Evolutionary conservation across 164 flowering plant species (phyloP), one percentile per base, ranked within the genome.

Genomic region (Kingdonia uniflora): DNA sequence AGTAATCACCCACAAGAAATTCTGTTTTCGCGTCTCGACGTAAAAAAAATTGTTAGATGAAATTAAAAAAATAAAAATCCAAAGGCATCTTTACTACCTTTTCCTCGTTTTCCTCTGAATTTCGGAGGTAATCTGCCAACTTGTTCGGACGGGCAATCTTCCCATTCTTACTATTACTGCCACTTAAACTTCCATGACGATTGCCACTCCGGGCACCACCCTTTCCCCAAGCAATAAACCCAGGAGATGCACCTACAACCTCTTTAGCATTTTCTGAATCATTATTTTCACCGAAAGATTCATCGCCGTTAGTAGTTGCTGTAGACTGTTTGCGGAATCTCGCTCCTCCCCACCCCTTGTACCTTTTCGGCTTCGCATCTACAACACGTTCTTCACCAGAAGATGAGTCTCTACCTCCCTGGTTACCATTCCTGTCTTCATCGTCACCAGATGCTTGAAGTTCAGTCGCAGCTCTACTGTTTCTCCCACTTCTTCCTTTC

Each of bases 171-270:
- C 65, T 65, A 55, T 66, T 72, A 49, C 70, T 45, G 57, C 74
- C 77, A 57, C 74, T 69, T 5, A 58, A 15, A 61, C 67, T 71
- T 1, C 89, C 81, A 69, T 82, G 70, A 23, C 91, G 69, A 7
- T 75, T 81, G 67, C 80, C 73, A 65, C 97, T 88, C 24, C 97
- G 69, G 14, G 64, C 57, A 16, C 97, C 91, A 37, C 87, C 96
- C 65, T 68, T 65, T 14, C 96, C 97, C 97, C 97, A 91, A 37
- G 75, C 74, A 12, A 66, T 68, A 59, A 71, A 65, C 12, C 76
- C 80, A 59, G 80, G 75, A 48, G 84, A 78, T 45, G 77, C 64
- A 62, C 79, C 74, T 14, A 66, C 54, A 52, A 58, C 63, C 23
- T 76, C 86, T 63, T 79, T 67, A 63, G 52, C 65, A 21, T 53